Conservation (phyloP, 2,329 filamentous ascomycete genomes). For the Rhexocercosporidium sp. region DNA sequence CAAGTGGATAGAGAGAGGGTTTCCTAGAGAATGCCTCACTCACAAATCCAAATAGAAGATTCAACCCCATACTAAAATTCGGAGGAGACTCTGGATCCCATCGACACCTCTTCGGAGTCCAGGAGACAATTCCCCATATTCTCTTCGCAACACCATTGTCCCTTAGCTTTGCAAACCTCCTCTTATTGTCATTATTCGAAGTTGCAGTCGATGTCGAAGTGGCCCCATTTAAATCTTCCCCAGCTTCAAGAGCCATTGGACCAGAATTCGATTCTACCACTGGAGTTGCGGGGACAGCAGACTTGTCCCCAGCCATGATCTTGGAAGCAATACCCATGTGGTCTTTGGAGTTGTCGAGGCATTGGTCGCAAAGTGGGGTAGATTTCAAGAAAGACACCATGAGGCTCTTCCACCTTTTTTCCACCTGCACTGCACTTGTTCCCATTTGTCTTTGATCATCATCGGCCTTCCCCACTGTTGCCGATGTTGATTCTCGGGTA, state of each 20-base stretch:
- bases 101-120: slow-evolving; percentile 69
- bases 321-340: background rate
- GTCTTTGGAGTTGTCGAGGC: background rate
- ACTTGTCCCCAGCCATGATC: slow-evolving; percentile 17
- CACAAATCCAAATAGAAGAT: slow-evolving; percentile 65
- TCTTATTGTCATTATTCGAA: slow-evolving; percentile 22
- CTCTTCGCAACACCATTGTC: slow-evolving; percentile 24
- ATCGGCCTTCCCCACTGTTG: slow-evolving; percentile 10
- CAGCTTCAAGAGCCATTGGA: slow-evolving; percentile 2
- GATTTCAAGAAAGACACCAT: background rate
- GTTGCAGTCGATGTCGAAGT: slow-evolving; percentile 18
- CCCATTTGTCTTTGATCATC: slow-evolving; percentile 3
- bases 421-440: slow-evolving; percentile 8
- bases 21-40: slow-evolving; percentile 26
- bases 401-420: slow-evolving; percentile 8
- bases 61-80: slow-evolving; percentile 69
- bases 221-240: slow-evolving; percentile 20
- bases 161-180: slow-evolving; percentile 25
- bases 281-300: background rate
- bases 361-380: slow-evolving; percentile 9
- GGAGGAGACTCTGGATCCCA: slow-evolving; percentile 71
- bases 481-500: slow-evolving; percentile 8
- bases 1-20: background rate
- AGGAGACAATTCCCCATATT: slow-evolving; percentile 49
- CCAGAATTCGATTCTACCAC: background rate